Conservation (phyloP, 108 stramenopile genomes). For the Stephanodiscus minutulus region DNA sequence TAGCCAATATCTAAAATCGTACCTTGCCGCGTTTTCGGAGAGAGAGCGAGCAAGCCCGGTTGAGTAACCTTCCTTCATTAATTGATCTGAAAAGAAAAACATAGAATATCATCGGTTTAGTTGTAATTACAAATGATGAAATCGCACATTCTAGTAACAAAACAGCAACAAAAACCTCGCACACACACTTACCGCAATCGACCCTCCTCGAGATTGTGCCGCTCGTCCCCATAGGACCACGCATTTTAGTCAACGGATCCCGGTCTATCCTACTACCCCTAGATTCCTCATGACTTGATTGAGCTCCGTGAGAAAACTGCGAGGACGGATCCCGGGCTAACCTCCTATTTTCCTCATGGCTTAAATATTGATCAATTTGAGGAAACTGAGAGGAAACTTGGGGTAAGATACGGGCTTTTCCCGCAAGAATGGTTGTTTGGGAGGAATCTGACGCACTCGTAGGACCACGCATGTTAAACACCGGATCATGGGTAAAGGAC, state of each 20-base stretch:
- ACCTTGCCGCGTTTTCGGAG: constrained; percentile 23
- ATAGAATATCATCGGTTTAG: background rate
- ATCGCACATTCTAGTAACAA: background rate
- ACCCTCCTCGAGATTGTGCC: constrained; percentile 4
- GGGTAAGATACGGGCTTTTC: too few relatives aligned
- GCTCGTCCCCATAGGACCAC: constrained; percentile 17
- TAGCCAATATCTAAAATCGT: constrained; percentile 43
- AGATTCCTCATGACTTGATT: too few relatives aligned
- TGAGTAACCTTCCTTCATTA: constrained; percentile 36
- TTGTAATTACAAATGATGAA: background rate
- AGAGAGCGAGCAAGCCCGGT: constrained; percentile 46
- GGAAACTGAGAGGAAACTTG: background rate
- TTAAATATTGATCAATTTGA: background rate
- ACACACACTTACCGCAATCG: constrained; percentile 4
- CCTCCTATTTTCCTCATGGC: background rate
- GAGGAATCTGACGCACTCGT: background rate
- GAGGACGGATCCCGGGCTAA: background rate
- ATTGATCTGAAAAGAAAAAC: background rate
- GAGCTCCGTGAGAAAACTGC: too few relatives aligned
- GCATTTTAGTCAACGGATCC: constrained; percentile 7
- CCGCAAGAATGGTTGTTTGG: background rate
- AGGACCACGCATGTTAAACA: background rate
- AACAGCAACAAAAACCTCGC: background rate
- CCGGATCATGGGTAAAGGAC: background rate
- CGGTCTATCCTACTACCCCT: too few relatives aligned